Evolutionary conservation across 23 red algal genomes (phyloP).

Genomic region (Agarophyton chilense): DNA sequence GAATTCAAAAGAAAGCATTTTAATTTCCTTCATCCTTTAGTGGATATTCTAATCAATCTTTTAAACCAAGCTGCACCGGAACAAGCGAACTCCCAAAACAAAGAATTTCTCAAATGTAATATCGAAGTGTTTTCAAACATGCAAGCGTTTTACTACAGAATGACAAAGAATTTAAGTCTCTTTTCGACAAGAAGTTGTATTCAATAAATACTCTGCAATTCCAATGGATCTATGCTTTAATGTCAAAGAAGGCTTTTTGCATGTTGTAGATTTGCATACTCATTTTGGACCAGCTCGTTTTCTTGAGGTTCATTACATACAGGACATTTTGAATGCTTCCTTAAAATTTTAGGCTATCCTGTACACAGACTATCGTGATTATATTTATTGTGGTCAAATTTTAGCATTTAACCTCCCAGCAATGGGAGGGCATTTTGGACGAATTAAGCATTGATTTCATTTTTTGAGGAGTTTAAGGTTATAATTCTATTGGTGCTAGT

Average conservation of each 20-base stretch:
- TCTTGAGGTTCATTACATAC: background rate
- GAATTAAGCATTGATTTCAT: background rate
- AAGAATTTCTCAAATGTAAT: background rate
- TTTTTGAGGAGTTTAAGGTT: background rate
- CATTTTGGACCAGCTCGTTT: background rate
- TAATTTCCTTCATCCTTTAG: constrained; percentile 13
- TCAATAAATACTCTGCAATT: background rate
- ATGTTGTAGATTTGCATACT: background rate
- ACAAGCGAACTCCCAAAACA: background rate
- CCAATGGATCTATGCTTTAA: background rate
- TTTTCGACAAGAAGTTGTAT: background rate
- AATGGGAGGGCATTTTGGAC: background rate
- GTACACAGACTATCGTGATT: background rate
- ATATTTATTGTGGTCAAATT: background rate
- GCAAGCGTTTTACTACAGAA: background rate
- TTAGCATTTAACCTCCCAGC: constrained; percentile 3
- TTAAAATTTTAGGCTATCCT: background rate
- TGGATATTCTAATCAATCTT: constrained; percentile 14
- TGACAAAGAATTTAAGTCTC: background rate
- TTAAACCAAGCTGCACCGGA: no score
- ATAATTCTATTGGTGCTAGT: constrained; percentile 12
- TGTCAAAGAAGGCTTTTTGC: background rate
- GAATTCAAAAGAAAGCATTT: background rate
- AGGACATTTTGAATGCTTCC: background rate
- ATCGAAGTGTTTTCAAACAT: background rate